phyloP scores from a whole-genome alignment of 352 stramenopile species.

The Globisporangium irregulare region DNA sequence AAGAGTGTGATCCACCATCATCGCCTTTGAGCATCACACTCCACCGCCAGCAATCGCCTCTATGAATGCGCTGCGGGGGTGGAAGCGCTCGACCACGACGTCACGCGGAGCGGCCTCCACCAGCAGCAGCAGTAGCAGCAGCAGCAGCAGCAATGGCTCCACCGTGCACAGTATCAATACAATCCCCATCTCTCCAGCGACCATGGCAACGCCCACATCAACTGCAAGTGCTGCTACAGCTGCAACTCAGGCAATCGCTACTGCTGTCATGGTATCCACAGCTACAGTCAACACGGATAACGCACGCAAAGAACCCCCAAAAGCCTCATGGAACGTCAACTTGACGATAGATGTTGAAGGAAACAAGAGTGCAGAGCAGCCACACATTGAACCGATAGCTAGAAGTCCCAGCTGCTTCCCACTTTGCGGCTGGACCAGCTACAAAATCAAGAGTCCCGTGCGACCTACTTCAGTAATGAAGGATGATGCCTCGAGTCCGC shows the following conservation, averaged over 20 bases:
- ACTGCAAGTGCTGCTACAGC: neutral
- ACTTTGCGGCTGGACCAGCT: constrained; percentile 7
- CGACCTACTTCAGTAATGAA: neutral
- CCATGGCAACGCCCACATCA: neutral
- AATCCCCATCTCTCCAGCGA: neutral
- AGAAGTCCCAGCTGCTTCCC: constrained; percentile 13
- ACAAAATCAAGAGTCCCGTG: constrained; percentile 8
- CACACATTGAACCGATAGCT: neutral
- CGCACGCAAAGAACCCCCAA: neutral
- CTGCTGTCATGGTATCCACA: neutral
- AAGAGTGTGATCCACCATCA: neutral
- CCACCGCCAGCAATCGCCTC: neutral
- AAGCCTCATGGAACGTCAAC: neutral
- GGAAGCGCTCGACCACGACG: constrained; percentile 2
- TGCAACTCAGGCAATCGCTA: neutral
- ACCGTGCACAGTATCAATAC: neutral
- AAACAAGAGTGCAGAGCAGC: neutral
- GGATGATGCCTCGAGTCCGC: neutral
- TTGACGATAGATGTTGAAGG: constrained; percentile 7
- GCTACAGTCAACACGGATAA: neutral
- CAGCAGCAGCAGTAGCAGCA: no score
- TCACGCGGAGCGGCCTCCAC: neutral
- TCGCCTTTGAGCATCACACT: neutral
- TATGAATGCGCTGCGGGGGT: constrained; percentile 9
- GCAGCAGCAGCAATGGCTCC: neutral